Evolutionary conservation across 2,329 filamentous ascomycete genomes (phyloP).

Genomic region (Stagonosporopsis rhizophila): DNA sequence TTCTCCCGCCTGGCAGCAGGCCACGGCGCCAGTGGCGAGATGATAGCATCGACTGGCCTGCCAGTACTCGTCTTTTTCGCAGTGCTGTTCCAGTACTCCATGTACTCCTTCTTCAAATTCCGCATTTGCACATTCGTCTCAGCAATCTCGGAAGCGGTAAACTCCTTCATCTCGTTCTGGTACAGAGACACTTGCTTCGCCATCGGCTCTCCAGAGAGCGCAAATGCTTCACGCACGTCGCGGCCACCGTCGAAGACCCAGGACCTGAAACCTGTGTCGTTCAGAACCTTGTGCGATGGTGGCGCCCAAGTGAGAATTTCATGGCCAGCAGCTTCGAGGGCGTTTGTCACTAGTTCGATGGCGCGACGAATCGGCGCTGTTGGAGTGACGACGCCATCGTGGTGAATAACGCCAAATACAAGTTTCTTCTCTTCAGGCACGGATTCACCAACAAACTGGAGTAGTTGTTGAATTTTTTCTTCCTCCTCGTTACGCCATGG

Average conservation of each 20-base stretch:
- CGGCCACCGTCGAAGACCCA: slow-evolving; percentile 45
- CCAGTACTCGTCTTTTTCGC: slow-evolving; percentile 34
- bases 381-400: slow-evolving; percentile 47
- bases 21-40: slow-evolving; percentile 48
- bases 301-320: slow-evolving; percentile 38
- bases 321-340: slow-evolving; percentile 37
- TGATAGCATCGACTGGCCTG: slow-evolving; percentile 48
- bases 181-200: slow-evolving; percentile 35
- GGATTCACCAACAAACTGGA: slow-evolving; percentile 9
- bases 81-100: slow-evolving; percentile 51
- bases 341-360: slow-evolving; percentile 35
- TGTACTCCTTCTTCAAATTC: slow-evolving; percentile 41
- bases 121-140: slow-evolving; percentile 43
- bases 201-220: slow-evolving; percentile 44
- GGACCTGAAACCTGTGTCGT: slow-evolving; percentile 30
- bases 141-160: slow-evolving; percentile 40
- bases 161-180: slow-evolving; percentile 25
- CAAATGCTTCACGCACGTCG: slow-evolving; percentile 42
- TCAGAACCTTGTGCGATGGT: slow-evolving; percentile 32
- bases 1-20: slow-evolving; percentile 40
- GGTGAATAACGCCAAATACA: slow-evolving; percentile 41
- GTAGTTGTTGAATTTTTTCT: slow-evolving; percentile 46
- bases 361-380: slow-evolving; percentile 47
- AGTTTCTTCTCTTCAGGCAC: slow-evolving; percentile 27
- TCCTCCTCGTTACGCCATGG: slow-evolving; percentile 65